Percentiles rank a stretch among this genome's conserved stretches.
Evolutionary conservation across 2,329 filamentous ascomycete genomes (phyloP).

Genomic region (Simplicillium sp.): DNA sequence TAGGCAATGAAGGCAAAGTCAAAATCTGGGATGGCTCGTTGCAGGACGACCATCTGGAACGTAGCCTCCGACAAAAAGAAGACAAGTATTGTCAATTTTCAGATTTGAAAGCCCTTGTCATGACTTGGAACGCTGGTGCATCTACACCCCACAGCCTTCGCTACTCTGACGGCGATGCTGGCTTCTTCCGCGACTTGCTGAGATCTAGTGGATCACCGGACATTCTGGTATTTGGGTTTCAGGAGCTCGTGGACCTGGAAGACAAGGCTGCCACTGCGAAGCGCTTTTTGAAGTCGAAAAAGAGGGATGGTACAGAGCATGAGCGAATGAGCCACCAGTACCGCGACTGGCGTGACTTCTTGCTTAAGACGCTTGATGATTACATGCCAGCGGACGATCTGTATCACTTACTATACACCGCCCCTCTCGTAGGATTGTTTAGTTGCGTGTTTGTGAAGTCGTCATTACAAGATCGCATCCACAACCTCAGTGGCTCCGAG

Average conservation of each 20-base stretch:
- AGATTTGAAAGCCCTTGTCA: slow-evolving; percentile 66
- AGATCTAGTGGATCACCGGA: slow-evolving; percentile 72
- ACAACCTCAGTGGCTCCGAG: slow-evolving; percentile 68
- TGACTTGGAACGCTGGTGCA: slow-evolving; percentile 98
- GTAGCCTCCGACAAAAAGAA: slow-evolving; percentile 77
- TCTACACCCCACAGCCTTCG: slow-evolving; percentile 78
- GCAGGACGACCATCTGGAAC: slow-evolving; percentile 90
- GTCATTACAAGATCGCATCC: slow-evolving; percentile 64
- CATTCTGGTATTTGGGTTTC: slow-evolving; percentile 91
- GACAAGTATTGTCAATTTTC: slow-evolving; percentile 78
- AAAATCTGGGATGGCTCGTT: slow-evolving; percentile 87
- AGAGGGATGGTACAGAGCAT: slow-evolving; percentile 68
- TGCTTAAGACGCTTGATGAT: slow-evolving; percentile 74
- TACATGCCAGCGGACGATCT: slow-evolving; percentile 66
- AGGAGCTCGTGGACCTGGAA: slow-evolving; percentile 95
- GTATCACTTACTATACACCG: slow-evolving; percentile 81
- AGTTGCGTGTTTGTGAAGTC: slow-evolving; percentile 92
- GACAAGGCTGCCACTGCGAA: slow-evolving; percentile 98
- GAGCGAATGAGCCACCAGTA: slow-evolving; percentile 97
- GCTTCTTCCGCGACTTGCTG: slow-evolving; percentile 75
- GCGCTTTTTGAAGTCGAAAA: slow-evolving; percentile 83
- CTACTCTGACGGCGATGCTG: slow-evolving; percentile 57
- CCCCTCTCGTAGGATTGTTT: slow-evolving; percentile 83
- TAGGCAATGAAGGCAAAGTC: slow-evolving; percentile 80
- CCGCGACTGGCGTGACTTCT: slow-evolving; percentile 88